Percentiles rank a stretch among this genome's conserved stretches.
phyloP scores from a whole-genome alignment of 345 rosid genomes.

The Gossypium rotundifolium region DNA sequence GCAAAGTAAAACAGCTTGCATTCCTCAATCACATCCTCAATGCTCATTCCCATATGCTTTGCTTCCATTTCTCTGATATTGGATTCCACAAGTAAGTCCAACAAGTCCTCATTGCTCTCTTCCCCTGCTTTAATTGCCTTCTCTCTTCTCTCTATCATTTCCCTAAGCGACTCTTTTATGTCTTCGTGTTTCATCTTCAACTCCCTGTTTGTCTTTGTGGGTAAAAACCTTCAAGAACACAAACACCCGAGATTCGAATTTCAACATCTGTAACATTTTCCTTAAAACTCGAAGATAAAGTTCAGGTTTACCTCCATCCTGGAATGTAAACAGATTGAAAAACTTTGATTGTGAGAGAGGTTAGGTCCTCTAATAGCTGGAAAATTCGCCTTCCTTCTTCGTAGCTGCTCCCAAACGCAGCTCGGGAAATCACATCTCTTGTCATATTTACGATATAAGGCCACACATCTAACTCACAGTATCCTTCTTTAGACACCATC shows the following conservation, averaged over 20 bases:
- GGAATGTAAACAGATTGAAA: conserved; percentile 22
- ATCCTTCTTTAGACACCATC: neutral
- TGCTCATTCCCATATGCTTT: conserved; percentile 15
- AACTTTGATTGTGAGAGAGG: neutral
- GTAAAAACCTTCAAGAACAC: conserved; percentile 12
- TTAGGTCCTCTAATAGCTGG: conserved; percentile 26
- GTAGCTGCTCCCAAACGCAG: conserved; percentile 44
- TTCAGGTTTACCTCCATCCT: conserved; percentile 33
- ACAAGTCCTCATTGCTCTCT: conserved; percentile 17
- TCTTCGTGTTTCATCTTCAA: conserved; percentile 17
- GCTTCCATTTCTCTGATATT: conserved; percentile 26
- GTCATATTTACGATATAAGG: conserved; percentile 31
- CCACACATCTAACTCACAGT: conserved; percentile 31
- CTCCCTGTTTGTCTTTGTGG: conserved; percentile 23
- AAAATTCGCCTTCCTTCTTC: conserved; percentile 40
- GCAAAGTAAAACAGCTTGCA: conserved; percentile 31
- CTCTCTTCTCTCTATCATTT: conserved; percentile 21
- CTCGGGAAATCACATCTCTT: conserved; percentile 39
- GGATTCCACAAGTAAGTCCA: conserved; percentile 27
- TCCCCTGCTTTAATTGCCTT: conserved; percentile 14
- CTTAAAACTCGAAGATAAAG: neutral
- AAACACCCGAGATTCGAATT: neutral
- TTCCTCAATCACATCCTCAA: conserved; percentile 25
- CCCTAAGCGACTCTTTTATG: conserved; percentile 10
- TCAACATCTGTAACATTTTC: neutral